Percentiles rank a stretch among this genome's conserved stretches.
These are phyloP conservation scores for Limtongia smithiae DNA, from an alignment of 805 yeast genomes.

Conservation along the genomic window DNA sequence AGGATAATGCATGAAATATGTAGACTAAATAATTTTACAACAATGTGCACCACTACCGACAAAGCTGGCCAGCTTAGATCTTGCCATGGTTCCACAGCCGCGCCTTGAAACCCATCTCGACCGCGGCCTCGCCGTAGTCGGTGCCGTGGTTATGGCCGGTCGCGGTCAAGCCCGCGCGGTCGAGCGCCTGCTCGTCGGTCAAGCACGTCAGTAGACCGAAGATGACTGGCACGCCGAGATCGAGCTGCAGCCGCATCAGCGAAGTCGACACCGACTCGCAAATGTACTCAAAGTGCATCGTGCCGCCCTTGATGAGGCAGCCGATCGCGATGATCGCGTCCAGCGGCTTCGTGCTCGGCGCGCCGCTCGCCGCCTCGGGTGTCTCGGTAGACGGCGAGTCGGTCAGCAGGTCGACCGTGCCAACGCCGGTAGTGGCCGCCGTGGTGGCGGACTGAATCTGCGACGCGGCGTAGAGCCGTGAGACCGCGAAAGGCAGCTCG, in stretches of 20 bases:
- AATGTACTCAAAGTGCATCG: slow-evolving; percentile 98
- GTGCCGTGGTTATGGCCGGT: slow-evolving; percentile 87
- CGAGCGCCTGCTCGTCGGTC: slow-evolving; percentile 90
- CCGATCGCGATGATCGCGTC: slow-evolving; percentile 95
- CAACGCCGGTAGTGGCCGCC: slow-evolving; percentile 7
- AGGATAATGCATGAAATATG: background rate
- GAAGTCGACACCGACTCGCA: slow-evolving; percentile 85
- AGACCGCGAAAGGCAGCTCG: slow-evolving; percentile 82
- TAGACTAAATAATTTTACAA: slow-evolving; percentile 1
- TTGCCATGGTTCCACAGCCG: slow-evolving; percentile 27
- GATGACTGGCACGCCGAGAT: slow-evolving; percentile 71
- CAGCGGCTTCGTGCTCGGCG: slow-evolving; percentile 35
- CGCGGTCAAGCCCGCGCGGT: slow-evolving; percentile 76
- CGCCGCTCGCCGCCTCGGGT: background rate
- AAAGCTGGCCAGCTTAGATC: no score
- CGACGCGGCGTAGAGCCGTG: slow-evolving; percentile 32
- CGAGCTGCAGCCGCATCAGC: slow-evolving; percentile 75
- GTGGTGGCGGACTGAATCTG: slow-evolving; percentile 13
- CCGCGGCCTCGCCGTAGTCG: slow-evolving; percentile 99
- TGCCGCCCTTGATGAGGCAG: slow-evolving; percentile 89
- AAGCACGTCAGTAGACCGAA: slow-evolving; percentile 92
- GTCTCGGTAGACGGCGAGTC: slow-evolving; percentile 4
- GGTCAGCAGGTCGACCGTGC: slow-evolving; percentile 23
- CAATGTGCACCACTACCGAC: no score
- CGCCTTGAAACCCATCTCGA: slow-evolving; percentile 68